These are phyloP conservation scores for Backusella psychrophila DNA, from an alignment of 192 early-diverging fungal genomes.

Conservation along the genomic window DNA sequence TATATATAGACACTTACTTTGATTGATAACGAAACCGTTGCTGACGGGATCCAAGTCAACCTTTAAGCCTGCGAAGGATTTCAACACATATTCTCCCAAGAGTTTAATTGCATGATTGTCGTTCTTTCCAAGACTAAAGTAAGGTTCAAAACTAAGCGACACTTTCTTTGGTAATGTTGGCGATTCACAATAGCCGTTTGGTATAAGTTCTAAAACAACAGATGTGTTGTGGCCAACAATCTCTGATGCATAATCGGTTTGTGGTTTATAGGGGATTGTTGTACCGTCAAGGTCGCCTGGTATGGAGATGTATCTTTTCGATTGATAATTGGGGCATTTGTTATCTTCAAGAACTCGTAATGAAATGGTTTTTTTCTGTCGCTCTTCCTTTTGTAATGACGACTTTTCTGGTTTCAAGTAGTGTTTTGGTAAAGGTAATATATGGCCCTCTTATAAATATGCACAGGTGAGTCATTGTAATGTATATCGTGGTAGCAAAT, in stretches of 20 bases:
- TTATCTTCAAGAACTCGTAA: not conserved
- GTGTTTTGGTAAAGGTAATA: slow-evolving; percentile 41
- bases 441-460: slow-evolving; percentile 50
- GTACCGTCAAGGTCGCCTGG: slow-evolving; percentile 22
- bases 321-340: not conserved
- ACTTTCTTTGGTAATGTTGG: slow-evolving; percentile 20
- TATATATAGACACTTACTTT: slow-evolving; percentile 33
- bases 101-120: slow-evolving; percentile 19
- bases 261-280: slow-evolving; percentile 42
- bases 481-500: not conserved
- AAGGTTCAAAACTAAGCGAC: not conserved
- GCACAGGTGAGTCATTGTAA: not conserved
- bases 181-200: slow-evolving; percentile 46
- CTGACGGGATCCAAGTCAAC: slow-evolving; percentile 26
- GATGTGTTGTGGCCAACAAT: slow-evolving; percentile 39
- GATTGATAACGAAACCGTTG: slow-evolving; percentile 29
- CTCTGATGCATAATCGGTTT: slow-evolving; percentile 51
- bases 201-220: slow-evolving; percentile 11
- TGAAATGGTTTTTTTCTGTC: not conserved
- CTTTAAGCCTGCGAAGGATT: slow-evolving; percentile 32
- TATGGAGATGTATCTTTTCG: not conserved
- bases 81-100: slow-evolving; percentile 34
- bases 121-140: not conserved
- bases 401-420: slow-evolving; percentile 6
- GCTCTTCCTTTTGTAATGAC: not conserved